These are phyloP conservation scores for Geoglossum cookeanum DNA, from an alignment of 2,329 filamentous ascomycete genomes.

Conservation along the genomic window DNA sequence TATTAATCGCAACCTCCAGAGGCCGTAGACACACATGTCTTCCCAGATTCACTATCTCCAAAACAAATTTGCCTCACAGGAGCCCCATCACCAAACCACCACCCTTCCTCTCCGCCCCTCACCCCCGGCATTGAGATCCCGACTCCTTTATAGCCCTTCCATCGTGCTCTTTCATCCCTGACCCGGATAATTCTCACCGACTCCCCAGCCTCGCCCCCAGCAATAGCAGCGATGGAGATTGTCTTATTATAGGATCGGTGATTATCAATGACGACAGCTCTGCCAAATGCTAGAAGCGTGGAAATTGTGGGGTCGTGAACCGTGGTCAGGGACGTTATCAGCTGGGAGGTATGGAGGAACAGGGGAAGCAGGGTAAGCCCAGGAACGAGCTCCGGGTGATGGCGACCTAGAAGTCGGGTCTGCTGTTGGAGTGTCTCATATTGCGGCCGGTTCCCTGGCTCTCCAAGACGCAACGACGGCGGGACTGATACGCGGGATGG, in stretches of 20 bases:
- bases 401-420: background rate
- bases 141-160: slow-evolving; percentile 27
- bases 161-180: slow-evolving; percentile 33
- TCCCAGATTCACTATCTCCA: slow-evolving; percentile 23
- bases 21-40: background rate
- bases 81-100: slow-evolving; percentile 35
- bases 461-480: slow-evolving; percentile 10
- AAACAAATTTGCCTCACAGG: slow-evolving; percentile 36
- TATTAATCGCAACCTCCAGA: background rate
- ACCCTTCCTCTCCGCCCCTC: slow-evolving; percentile 28
- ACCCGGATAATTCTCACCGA: slow-evolving; percentile 36
- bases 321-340: slow-evolving; percentile 15
- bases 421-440: slow-evolving; percentile 4
- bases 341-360: slow-evolving; percentile 15
- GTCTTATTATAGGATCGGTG: slow-evolving; percentile 13
- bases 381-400: slow-evolving; percentile 13
- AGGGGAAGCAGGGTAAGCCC: slow-evolving; percentile 12
- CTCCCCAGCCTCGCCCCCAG: slow-evolving; percentile 36
- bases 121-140: slow-evolving; percentile 29
- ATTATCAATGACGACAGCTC: slow-evolving; percentile 28
- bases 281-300: slow-evolving; percentile 35
- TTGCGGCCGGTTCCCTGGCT: slow-evolving; percentile 2
- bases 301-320: slow-evolving; percentile 23
- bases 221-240: slow-evolving; percentile 17
- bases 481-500: slow-evolving; percentile 12